Conservation (phyloP, 2,329 filamentous ascomycete species). For the Colletotrichum neosansevieriae region DNA sequence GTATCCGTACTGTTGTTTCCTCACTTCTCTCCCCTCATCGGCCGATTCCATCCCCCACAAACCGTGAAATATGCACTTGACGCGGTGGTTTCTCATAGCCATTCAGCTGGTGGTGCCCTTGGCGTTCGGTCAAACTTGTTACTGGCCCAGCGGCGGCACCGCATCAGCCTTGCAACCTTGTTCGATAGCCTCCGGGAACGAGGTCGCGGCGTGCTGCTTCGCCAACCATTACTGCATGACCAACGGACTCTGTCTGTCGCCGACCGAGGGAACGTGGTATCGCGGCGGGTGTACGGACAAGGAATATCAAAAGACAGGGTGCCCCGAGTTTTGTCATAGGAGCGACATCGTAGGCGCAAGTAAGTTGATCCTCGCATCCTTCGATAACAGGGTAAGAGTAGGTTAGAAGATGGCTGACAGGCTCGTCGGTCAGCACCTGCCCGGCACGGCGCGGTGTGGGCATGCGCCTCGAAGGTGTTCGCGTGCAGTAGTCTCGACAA, state of each 20-base stretch:
- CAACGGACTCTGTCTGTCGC: slow-evolving; percentile 38
- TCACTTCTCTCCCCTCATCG: neutral
- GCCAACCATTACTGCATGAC: slow-evolving; percentile 32
- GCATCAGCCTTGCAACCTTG: neutral
- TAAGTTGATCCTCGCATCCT: neutral
- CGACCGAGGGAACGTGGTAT: slow-evolving; percentile 32
- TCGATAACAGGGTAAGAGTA: neutral
- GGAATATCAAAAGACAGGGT: slow-evolving; percentile 8
- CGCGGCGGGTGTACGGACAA: slow-evolving; percentile 33
- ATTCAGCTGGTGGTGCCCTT: neutral
- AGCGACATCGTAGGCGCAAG: neutral
- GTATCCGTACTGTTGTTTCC: neutral
- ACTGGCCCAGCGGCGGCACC: slow-evolving; percentile 20
- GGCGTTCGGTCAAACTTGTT: slow-evolving; percentile 26
- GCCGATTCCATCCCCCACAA: neutral
- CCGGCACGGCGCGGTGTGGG: neutral
- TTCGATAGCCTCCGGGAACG: slow-evolving; percentile 17
- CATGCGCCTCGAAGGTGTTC: slow-evolving; percentile 10
- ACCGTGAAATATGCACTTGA: neutral
- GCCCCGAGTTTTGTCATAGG: slow-evolving; percentile 32
- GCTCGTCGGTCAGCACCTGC: slow-evolving; percentile 1
- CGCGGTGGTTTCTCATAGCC: slow-evolving; percentile 8
- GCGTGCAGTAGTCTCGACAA: slow-evolving; percentile 22
- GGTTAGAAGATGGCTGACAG: neutral
- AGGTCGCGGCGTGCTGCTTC: slow-evolving; percentile 33